These are phyloP conservation scores for Nissolia schottii DNA, from an alignment of 306 rosid species.

Conservation along the genomic window DNA sequence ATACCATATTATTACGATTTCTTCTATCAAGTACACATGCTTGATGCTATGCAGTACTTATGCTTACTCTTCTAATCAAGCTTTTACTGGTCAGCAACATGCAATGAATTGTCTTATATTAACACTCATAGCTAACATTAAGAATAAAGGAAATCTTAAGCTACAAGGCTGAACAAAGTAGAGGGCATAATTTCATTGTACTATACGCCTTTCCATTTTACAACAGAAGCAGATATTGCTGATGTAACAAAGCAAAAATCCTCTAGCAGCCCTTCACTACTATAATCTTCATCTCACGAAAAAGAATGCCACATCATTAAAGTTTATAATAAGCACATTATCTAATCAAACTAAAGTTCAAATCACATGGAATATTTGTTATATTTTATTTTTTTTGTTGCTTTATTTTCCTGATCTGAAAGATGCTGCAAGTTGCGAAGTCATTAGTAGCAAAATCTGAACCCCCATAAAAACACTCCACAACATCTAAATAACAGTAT, in stretches of 20 bases:
- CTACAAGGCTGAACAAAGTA: conserved; percentile 32
- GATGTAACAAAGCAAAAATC: conserved; percentile 21
- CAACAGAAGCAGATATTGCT: conserved; percentile 14
- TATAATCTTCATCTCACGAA: neutral
- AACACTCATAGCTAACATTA: conserved; percentile 2
- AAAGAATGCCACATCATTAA: neutral
- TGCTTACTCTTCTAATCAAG: neutral
- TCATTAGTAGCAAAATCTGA: neutral
- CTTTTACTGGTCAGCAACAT: neutral
- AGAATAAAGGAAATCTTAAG: conserved; percentile 37
- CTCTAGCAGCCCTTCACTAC: conserved; percentile 8
- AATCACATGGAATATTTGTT: conserved; percentile 20
- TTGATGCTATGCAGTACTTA: too few relatives aligned
- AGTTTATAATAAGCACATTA: conserved; percentile 12
- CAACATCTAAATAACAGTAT: neutral
- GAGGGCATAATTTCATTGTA: conserved; percentile 21
- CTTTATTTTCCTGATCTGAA: neutral
- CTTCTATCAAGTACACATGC: too few relatives aligned
- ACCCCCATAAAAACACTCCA: neutral
- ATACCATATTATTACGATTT: neutral
- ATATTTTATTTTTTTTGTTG: neutral
- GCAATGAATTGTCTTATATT: neutral
- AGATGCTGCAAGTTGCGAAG: conserved; percentile 22
- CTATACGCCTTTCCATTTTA: conserved; percentile 23
- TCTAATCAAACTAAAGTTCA: conserved; percentile 27